phyloP scores from a whole-genome alignment of 1,284 basidiomycete genomes.

The Leccinum variabile region DNA sequence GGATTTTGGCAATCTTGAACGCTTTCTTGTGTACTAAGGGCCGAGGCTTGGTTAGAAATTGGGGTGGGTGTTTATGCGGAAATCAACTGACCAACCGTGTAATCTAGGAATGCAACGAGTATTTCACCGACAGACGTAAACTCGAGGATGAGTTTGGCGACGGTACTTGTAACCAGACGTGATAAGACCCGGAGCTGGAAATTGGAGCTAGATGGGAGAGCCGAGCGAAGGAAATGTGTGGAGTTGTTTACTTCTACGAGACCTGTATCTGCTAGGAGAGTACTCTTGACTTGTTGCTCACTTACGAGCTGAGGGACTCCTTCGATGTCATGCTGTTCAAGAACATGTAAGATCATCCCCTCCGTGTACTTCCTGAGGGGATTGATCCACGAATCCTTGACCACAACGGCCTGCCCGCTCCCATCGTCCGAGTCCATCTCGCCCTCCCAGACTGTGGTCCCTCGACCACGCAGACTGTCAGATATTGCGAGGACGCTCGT shows the following conservation, averaged over 20 bases:
- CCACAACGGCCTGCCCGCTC: not conserved
- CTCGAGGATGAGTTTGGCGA: not conserved
- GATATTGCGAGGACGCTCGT: not conserved
- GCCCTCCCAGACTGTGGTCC: slow-evolving; percentile 10
- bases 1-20: not conserved
- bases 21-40: not conserved
- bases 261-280: not conserved
- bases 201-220: not conserved
- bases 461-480: slow-evolving; percentile 3
- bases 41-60: not conserved
- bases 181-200: not conserved
- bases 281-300: not conserved
- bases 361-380: slow-evolving; percentile 10
- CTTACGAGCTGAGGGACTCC: not conserved
- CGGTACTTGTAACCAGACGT: not conserved
- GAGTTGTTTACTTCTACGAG: not conserved
- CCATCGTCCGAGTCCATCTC: not conserved
- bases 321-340: not conserved
- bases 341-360: slow-evolving; percentile 4
- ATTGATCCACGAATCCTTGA: slow-evolving; percentile 12
- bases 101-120: not conserved
- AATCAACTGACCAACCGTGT: not conserved
- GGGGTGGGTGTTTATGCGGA: not conserved
- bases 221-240: not conserved
- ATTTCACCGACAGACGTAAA: not conserved